A percentile compares a stretch with the other conserved stretches of the same genome.
Conservation (phyloP, 176 grass and related monocot genomes). For the Oryza glaberrima region DNA sequence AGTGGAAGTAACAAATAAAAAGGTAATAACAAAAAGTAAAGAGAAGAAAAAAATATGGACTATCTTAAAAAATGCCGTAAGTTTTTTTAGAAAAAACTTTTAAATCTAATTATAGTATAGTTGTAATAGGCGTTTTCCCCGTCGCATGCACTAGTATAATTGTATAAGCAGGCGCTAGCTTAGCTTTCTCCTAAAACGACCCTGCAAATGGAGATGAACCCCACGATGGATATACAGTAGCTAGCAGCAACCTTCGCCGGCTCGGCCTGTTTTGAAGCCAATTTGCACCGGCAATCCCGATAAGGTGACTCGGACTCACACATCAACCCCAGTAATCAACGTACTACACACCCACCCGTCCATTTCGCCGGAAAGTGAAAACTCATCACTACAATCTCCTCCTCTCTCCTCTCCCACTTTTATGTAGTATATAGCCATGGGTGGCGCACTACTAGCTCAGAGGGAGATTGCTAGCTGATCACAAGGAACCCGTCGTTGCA, state of each 20-base stretch:
- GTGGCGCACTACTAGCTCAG: slow-evolving; percentile 48
- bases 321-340: neutral
- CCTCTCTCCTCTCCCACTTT: slow-evolving; percentile 19
- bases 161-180: no score
- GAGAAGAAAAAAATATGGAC: no score
- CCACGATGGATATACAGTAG: neutral
- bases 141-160: no score
- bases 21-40: no score
- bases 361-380: slow-evolving; percentile 31
- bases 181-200: neutral
- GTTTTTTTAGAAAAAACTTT: no score
- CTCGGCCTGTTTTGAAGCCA: neutral
- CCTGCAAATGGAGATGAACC: neutral
- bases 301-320: slow-evolving; percentile 52
- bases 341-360: neutral
- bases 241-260: no score
- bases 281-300: slow-evolving; percentile 34
- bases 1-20: no score
- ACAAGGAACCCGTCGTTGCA: neutral
- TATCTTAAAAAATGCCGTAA: no score
- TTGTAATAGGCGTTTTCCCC: no score
- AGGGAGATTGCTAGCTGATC: neutral
- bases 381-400: no score
- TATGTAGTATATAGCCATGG: slow-evolving; percentile 52
- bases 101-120: no score